Evolutionary conservation across 1,139 yeast genomes (phyloP), one percentile per base, ranked within the genome.

Genomic region (Debaryomyces sp.): DNA sequence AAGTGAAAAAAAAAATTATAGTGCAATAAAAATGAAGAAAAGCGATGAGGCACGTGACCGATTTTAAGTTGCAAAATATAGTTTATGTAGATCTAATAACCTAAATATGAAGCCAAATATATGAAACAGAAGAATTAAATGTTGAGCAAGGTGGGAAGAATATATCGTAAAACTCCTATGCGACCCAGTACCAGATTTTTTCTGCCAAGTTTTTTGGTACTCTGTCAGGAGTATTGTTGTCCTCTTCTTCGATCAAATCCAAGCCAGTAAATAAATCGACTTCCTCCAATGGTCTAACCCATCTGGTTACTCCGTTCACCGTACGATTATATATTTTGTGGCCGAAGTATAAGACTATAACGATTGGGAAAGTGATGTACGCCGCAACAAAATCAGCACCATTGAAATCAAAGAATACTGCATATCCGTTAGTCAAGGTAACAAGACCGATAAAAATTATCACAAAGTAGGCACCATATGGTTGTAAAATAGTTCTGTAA

Each of bases 381-480:
- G 87, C 82, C 21, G 87, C 86, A 47, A 84, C 66, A 58, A 84
- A 84, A 61, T 80, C 82, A 40, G 70, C 66, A 59, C 73, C 77
- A 43, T 75, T 83, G 54, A 71, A 72, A 39, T 75, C 68, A 63
- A 84, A 76, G 62, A 83, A 82, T 4, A 78, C 82, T 1, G 77
- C 80, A 59, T 80, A 82, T 34, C 87, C 87, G 54, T 83, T 82
- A 13, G 85, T 80, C 27, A 82, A 48, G n/a, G 81, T 68, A 46
- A 83, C 61, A 15, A 82, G 40, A 2, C 69, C 50, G 50, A 81
- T 70, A 53, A 81, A 71, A 26, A 68, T 53, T 2, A 82, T 78
- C 35, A 78, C 80, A 46, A 79, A 69, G 59, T 72, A 80, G 7
- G 84, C 73, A 37, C 78, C 75, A 54, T 66, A 80, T 24, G 84